Conservation (phyloP, 257 asterid genomes). For the Jaltomata sinuosa region DNA sequence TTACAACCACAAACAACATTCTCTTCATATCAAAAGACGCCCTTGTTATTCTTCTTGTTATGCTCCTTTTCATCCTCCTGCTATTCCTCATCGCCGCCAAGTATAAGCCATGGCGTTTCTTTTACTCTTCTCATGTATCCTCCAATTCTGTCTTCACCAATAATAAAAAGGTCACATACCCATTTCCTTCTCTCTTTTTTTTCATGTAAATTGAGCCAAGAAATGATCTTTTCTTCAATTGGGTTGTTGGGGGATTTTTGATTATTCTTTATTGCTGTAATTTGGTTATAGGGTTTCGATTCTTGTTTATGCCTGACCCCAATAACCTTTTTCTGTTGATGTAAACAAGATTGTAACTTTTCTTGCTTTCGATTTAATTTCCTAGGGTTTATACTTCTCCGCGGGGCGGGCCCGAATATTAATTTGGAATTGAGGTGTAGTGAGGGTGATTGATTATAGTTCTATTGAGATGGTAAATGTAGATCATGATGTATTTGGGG, state of each 20-base stretch:
- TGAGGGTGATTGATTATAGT: not conserved
- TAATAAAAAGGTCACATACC: slow-evolving; percentile 41
- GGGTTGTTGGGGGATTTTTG: not conserved
- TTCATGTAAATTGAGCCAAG: too few relatives aligned
- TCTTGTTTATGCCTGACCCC: not conserved
- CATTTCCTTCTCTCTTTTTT: not conserved
- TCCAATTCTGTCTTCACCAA: slow-evolving; percentile 32
- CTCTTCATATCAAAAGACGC: slow-evolving; percentile 20
- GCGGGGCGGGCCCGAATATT: not conserved
- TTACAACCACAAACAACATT: slow-evolving; percentile 22
- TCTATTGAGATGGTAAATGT: not conserved
- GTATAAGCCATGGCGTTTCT: slow-evolving; percentile 76
- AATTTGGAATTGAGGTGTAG: not conserved
- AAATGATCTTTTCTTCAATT: not conserved
- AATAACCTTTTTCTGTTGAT: not conserved
- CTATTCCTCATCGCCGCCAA: slow-evolving; percentile 74
- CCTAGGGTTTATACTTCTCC: not conserved
- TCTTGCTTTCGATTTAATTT: not conserved
- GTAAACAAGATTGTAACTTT: not conserved
- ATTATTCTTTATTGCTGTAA: not conserved
- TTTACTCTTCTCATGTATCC: slow-evolving; percentile 26
- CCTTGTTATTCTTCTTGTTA: slow-evolving; percentile 37
- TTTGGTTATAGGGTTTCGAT: not conserved
- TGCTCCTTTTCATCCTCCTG: slow-evolving; percentile 68
- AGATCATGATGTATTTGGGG: not conserved